Conservation (phyloP, 1,284 basidiomycete species). For the Irpex sp. region DNA sequence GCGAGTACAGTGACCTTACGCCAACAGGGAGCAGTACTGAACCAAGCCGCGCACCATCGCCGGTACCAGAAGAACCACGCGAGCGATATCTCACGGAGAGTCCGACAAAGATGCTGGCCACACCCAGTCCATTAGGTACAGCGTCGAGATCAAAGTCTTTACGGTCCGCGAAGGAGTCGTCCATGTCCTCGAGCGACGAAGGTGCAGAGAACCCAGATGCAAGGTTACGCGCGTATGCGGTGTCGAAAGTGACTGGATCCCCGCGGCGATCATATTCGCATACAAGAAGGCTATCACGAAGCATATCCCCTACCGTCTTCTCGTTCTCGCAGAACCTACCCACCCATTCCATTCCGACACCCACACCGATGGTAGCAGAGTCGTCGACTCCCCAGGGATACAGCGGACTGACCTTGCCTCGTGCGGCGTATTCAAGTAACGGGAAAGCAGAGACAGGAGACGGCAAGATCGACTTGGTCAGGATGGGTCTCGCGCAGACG, state of each 20-base stretch:
- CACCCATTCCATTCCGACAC: slow-evolving; percentile 30
- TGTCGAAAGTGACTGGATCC: slow-evolving; percentile 10
- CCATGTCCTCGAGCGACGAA: slow-evolving; percentile 8
- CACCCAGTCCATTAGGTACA: slow-evolving; percentile 8
- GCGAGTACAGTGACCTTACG: slow-evolving; percentile 21
- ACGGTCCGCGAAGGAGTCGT: slow-evolving; percentile 9
- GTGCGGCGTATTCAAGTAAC: slow-evolving; percentile 41
- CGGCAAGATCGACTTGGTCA: slow-evolving; percentile 66
- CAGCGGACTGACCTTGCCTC: slow-evolving; percentile 70
- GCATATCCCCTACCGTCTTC: slow-evolving; percentile 12
- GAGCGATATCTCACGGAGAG: background rate
- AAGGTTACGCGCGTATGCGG: slow-evolving; percentile 29
- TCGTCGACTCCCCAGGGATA: slow-evolving; percentile 38
- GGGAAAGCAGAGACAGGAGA: slow-evolving; percentile 31
- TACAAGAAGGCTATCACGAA: slow-evolving; percentile 17
- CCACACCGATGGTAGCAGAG: slow-evolving; percentile 19
- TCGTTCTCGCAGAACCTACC: slow-evolving; percentile 20
- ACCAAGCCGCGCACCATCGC: slow-evolving; percentile 25
- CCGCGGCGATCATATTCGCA: slow-evolving; percentile 13
- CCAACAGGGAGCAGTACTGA: slow-evolving; percentile 23
- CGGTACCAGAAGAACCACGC: slow-evolving; percentile 19
- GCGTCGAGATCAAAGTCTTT: slow-evolving; percentile 11
- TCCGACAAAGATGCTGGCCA: slow-evolving; percentile 7
- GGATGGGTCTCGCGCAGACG: slow-evolving; percentile 72
- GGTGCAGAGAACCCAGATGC: slow-evolving; percentile 20